Percentiles rank a stretch among this genome's conserved stretches.
phyloP scores from a whole-genome alignment of 2,329 filamentous ascomycete species.

The Colletotrichum shisoi region DNA sequence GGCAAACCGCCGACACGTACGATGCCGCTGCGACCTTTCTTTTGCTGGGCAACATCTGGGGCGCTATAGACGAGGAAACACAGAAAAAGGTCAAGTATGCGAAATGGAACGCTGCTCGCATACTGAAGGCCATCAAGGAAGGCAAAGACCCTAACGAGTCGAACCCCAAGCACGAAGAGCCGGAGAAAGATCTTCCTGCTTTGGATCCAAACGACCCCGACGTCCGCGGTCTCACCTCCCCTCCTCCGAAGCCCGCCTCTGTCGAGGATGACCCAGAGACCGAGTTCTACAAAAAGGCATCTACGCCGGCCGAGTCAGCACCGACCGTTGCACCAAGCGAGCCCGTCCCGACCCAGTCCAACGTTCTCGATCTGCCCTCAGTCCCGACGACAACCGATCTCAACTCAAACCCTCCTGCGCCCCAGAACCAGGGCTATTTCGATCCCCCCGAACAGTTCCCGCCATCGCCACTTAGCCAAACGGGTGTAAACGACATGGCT shows the following conservation, averaged over 20 bases:
- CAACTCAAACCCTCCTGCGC: slow-evolving; percentile 31
- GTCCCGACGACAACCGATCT: slow-evolving; percentile 22
- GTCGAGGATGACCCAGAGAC: slow-evolving; percentile 64
- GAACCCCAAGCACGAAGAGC: slow-evolving; percentile 74
- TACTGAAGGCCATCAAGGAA: slow-evolving; percentile 87
- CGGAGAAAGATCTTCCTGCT: slow-evolving; percentile 54
- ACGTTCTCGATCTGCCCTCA: slow-evolving; percentile 36
- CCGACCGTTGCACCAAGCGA: slow-evolving; percentile 42
- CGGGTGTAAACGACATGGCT: slow-evolving; percentile 44
- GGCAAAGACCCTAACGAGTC: slow-evolving; percentile 91
- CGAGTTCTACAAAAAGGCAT: slow-evolving; percentile 40
- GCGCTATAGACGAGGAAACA: slow-evolving; percentile 74
- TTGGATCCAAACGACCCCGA: slow-evolving; percentile 73
- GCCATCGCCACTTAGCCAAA: slow-evolving; percentile 50
- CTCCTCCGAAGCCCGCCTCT: slow-evolving; percentile 52
- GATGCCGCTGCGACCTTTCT: slow-evolving; percentile 92
- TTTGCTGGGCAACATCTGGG: slow-evolving; percentile 87
- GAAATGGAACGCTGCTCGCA: slow-evolving; percentile 93
- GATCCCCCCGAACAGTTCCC: slow-evolving; percentile 47
- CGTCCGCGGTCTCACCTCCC: slow-evolving; percentile 61
- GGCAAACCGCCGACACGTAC: slow-evolving; percentile 93
- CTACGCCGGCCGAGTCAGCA: slow-evolving; percentile 44
- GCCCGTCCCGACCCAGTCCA: slow-evolving; percentile 26
- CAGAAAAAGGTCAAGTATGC: slow-evolving; percentile 92
- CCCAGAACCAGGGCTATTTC: slow-evolving; percentile 47